These are phyloP conservation scores for Phoma sp. DNA, from an alignment of 2,329 filamentous ascomycete species.

Conservation along the genomic window DNA sequence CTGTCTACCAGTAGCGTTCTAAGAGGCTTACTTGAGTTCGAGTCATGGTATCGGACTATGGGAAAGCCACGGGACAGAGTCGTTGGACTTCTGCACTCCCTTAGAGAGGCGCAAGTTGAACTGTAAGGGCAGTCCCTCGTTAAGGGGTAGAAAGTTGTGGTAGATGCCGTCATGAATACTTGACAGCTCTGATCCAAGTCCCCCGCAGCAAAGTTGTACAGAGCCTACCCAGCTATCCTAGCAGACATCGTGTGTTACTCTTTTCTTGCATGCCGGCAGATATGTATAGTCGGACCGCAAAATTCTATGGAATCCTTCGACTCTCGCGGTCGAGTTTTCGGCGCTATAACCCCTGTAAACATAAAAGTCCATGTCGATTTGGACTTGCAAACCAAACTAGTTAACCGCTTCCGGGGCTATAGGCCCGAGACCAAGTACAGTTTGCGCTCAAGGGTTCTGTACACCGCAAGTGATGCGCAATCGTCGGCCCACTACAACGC, in stretches of 20 bases:
- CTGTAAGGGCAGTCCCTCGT: not conserved
- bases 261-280: constrained; percentile 5
- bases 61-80: no score
- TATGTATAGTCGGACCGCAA: not conserved
- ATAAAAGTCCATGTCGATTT: no score
- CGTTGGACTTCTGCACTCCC: no score
- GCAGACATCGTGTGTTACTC: not conserved
- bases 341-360: not conserved
- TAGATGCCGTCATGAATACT: no score
- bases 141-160: no score
- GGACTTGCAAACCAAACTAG: no score
- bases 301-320: constrained; percentile 2
- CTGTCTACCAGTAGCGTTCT: not conserved
- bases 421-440: not conserved
- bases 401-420: not conserved
- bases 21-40: not conserved
- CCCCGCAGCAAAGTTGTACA: not conserved
- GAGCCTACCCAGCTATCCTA: no score
- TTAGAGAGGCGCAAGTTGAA: not conserved
- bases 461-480: not conserved
- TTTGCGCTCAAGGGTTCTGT: not conserved
- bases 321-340: not conserved
- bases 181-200: not conserved
- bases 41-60: not conserved
- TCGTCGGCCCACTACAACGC: not conserved